Percentiles rank a stretch among this genome's conserved stretches.
Evolutionary conservation across 2,329 filamentous ascomycete genomes (phyloP).

Genomic region (Talaromyces sp.): DNA sequence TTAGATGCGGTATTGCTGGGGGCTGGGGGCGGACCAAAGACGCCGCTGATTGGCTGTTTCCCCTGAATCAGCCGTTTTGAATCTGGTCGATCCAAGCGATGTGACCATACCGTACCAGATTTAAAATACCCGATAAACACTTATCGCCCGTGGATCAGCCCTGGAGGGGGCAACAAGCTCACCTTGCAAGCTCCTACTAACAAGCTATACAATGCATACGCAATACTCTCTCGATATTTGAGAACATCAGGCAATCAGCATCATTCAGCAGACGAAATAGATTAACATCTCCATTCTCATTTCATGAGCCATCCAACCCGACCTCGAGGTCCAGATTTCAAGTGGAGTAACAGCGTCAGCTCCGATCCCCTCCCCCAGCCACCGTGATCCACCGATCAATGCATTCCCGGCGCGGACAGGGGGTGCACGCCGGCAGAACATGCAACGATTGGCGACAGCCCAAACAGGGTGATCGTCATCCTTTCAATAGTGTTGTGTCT

Average conservation of each 20-base stretch:
- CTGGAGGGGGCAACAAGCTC: no score
- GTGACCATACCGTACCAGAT: slow-evolving; percentile 19
- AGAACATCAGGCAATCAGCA: no score
- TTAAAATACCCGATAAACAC: slow-evolving; percentile 18
- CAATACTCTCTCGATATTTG: not conserved
- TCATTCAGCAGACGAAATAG: not conserved
- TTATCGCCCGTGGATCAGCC: no score
- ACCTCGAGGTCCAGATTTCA: slow-evolving; percentile 8
- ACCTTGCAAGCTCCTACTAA: no score
- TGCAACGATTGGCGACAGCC: slow-evolving; percentile 22
- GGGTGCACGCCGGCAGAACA: slow-evolving; percentile 3
- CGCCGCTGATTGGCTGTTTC: slow-evolving; percentile 18
- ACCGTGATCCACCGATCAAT: slow-evolving; percentile 21
- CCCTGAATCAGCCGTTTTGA: slow-evolving; percentile 22
- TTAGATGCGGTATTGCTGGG: slow-evolving; percentile 23
- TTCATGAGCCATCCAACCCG: slow-evolving; percentile 8
- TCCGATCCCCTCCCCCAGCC: slow-evolving; percentile 25
- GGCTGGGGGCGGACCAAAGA: slow-evolving; percentile 19
- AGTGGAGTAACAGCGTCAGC: slow-evolving; percentile 24
- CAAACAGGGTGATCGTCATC: slow-evolving; percentile 20
- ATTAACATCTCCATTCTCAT: slow-evolving; percentile 7
- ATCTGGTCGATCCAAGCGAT: slow-evolving; percentile 8
- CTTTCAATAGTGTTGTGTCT: slow-evolving; percentile 8
- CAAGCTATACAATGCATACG: no score
- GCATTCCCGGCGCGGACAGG: slow-evolving; percentile 18